Evolutionary conservation across 495 filamentous ascomycete genomes (phyloP).

Genomic region (Penicillium tannophilum): DNA sequence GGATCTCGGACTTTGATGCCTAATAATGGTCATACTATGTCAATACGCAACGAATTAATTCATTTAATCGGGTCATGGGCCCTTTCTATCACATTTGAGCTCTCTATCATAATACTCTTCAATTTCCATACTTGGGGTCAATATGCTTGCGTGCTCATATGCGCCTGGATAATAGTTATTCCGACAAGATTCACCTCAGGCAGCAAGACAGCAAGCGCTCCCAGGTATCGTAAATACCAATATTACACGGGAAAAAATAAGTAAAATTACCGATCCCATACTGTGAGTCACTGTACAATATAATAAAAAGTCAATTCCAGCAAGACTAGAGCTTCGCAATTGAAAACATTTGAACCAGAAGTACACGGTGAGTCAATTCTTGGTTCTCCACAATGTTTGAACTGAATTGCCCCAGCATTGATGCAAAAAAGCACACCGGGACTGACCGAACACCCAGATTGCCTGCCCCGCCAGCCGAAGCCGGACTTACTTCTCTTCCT

Average conservation of each 20-base stretch:
- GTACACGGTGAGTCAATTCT: background rate
- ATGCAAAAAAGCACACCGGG: conserved; percentile 15
- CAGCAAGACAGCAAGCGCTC: background rate
- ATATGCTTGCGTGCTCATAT: too few relatives aligned
- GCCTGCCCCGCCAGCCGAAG: conserved; percentile 29
- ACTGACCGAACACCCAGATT: conserved; percentile 23
- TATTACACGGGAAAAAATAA: conserved; percentile 2
- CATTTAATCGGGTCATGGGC: too few relatives aligned
- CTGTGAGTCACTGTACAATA: conserved; percentile 15
- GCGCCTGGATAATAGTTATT: background rate
- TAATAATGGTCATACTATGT: background rate
- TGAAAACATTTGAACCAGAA: background rate
- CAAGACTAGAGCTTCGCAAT: background rate
- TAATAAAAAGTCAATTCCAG: conserved; percentile 12
- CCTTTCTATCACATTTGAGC: too few relatives aligned
- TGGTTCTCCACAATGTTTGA: background rate
- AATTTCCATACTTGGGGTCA: too few relatives aligned
- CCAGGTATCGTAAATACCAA: conserved; percentile 4
- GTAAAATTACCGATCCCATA: background rate
- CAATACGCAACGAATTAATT: too few relatives aligned
- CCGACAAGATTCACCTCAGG: background rate
- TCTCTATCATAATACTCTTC: too few relatives aligned
- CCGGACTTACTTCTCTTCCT: conserved; percentile 26
- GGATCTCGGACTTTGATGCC: background rate
- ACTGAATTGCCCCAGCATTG: background rate